Conservation (phyloP, 345 rosid genomes). For the Cardamine resedifolia region DNA sequence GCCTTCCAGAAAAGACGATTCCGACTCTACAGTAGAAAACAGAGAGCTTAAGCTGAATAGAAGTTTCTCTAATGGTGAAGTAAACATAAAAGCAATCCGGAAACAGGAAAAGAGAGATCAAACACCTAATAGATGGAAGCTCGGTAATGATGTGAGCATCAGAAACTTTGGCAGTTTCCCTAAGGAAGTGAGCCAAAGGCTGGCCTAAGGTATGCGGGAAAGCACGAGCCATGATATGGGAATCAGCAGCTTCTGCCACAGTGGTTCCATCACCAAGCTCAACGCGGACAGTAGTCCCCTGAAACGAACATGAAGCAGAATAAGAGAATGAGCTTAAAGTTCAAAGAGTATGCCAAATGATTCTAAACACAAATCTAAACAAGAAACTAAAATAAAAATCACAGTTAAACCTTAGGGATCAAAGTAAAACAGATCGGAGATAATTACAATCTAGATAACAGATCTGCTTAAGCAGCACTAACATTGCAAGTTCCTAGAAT, state of each 20-base stretch:
- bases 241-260: constrained; percentile 64
- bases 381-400: background rate
- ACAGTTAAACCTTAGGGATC: background rate
- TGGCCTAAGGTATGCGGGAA: constrained; percentile 87
- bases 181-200: constrained; percentile 92
- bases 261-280: constrained; percentile 86
- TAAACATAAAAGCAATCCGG: background rate
- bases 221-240: constrained; percentile 58
- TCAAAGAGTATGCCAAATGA: background rate
- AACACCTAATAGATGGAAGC: constrained; percentile 74
- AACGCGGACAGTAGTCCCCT: constrained; percentile 98
- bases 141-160: constrained; percentile 93
- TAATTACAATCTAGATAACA: background rate
- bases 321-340: background rate
- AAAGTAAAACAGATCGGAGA: constrained; percentile 17
- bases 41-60: background rate
- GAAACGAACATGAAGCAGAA: constrained; percentile 14
- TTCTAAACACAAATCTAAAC: background rate
- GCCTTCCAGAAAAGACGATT: constrained; percentile 91
- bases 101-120: background rate
- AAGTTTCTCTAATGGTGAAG: background rate
- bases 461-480: constrained; percentile 30
- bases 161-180: constrained; percentile 78
- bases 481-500: constrained; percentile 1
- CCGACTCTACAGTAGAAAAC: constrained; percentile 64